Conservation (phyloP, 2,329 filamentous ascomycete genomes). For the Ceratocystis lukuohia region DNA sequence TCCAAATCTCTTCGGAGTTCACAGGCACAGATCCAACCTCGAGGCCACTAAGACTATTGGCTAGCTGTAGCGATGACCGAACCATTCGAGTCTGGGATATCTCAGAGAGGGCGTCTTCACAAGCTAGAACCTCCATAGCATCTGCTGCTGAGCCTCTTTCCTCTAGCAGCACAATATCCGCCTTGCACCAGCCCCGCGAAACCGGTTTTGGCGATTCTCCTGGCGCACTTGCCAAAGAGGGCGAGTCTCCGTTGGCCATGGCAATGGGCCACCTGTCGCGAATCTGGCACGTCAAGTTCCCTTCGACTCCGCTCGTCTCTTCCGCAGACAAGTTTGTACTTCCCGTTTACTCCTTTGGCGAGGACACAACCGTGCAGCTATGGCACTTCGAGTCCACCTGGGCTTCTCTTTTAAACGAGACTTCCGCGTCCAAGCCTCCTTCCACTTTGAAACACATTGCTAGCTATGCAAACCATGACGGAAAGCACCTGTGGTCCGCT, state of each 20-base stretch:
- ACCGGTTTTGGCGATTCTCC: slow-evolving; percentile 45
- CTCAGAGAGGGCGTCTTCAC: slow-evolving; percentile 31
- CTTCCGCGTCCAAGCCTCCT: background rate
- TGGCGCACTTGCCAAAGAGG: slow-evolving; percentile 5
- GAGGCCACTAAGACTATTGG: slow-evolving; percentile 48
- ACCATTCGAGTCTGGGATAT: slow-evolving; percentile 84
- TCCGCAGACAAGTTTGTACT: slow-evolving; percentile 25
- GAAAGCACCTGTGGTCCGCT: slow-evolving; percentile 84
- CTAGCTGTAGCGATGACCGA: slow-evolving; percentile 88
- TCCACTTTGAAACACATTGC: slow-evolving; percentile 36
- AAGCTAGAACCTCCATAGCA: background rate
- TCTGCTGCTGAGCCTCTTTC: slow-evolving; percentile 20
- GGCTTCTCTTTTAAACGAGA: background rate
- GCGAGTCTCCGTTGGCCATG: slow-evolving; percentile 42
- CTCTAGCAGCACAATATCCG: slow-evolving; percentile 24
- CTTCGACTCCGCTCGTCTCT: slow-evolving; percentile 25
- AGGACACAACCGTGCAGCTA: slow-evolving; percentile 63
- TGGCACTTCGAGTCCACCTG: slow-evolving; percentile 43
- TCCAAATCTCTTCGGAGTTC: slow-evolving; percentile 56
- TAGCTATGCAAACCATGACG: slow-evolving; percentile 54
- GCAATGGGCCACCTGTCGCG: slow-evolving; percentile 78
- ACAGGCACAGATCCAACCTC: slow-evolving; percentile 26
- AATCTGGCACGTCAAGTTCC: slow-evolving; percentile 76
- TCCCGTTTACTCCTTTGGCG: slow-evolving; percentile 63
- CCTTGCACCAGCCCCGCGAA: slow-evolving; percentile 33